Evolutionary conservation across 495 filamentous ascomycete genomes (phyloP), one percentile per base, ranked within the genome.

Genomic region (Talaromyces proteolyticus): DNA sequence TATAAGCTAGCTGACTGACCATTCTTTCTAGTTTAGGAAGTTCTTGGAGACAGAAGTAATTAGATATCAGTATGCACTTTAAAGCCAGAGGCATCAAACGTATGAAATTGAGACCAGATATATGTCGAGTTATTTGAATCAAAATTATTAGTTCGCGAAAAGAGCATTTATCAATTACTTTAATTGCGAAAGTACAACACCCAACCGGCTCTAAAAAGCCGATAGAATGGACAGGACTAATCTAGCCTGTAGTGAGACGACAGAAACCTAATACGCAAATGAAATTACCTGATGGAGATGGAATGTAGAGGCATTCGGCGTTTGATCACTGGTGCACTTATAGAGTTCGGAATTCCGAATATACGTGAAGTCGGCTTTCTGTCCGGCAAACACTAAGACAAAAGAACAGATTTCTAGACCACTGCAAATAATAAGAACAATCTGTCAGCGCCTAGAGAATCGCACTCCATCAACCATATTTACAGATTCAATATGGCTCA

Each of bases 1-100:
- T 40, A 40, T 18, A 40, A 40, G 38, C 38, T 40, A 40, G 38
- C 38, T 40, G 38, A 40, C 38, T n/a, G 38, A 40, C n/a, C 38
- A 40, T n/a, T 7, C 38, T n/a, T 40, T 40, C n/a, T n/a, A 16
- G 38, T 40, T 40, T 40, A 40, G 6, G 38, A 40, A 40, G 38
- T 40, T 40, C n/a, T 40, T 40, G 38, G 16, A 40, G 38, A 40
- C 38, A 40, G 12, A 40, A 40, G 38, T 14, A 18, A 40, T 40
- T 40, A 40, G 38, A 40, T 18, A 40, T 40, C 38, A 40, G 38
- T 40, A 40, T 40, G 38, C 16, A 40, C 5, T 40, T 40, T 40
- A 40, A 40, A 40, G 38, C 38, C 38, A 40, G 17, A 40, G 38
- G 17, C 38, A 40, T n/a, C 38, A 40, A 40, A 40, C 16, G n/a